Evolutionary conservation across 768 basidiomycete genomes (phyloP), one percentile per base, ranked within the genome.

Genomic region (Russula olivacea): DNA sequence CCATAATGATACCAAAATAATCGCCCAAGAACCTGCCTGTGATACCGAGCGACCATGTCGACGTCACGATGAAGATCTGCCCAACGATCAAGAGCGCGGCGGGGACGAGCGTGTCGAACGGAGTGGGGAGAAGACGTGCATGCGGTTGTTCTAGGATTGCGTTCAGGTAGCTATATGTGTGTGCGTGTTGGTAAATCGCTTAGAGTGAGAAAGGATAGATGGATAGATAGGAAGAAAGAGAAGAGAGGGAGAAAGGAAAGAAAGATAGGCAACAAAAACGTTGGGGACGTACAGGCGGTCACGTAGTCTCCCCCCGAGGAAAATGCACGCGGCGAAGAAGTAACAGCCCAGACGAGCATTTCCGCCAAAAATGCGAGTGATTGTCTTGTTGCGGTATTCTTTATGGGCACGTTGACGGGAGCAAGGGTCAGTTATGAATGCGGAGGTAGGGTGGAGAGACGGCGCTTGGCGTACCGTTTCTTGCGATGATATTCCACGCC

Each of bases 401-500:
- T 66, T 49, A 14, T 14, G 23, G 9, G 17, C 53, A 25, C 36
- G 12, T 36, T 36, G 36, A 12, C 36, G 34, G 36, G 32, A 23
- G 4, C 21, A 52, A 36, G 34, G 43, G 32, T 53, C 36, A 71
- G 81, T 80, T 80, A 32, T 28, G 54, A 23, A 21, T 14, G 3
- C 30, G 40, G 11, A 23, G 23, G 23, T 17, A 23, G 19, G 36
- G 19, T 25, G 21, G 47, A 9, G 47, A n/a, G 34, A 36, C 36
- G 4, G 36, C 11, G 4, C 12, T 12, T 17, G 23, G 76, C 84
- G 52, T 66, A 93, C 93, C 93, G 76, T 95, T 92, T 60, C 86
- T 87, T 28, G 96, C 96, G 30, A 95, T 84, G 66, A 93, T 85
- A 74, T 99, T 98, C 96, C 96, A 99, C 63, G 88, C 93, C 0